These are phyloP conservation scores for Hymenoscyphus scutula DNA, from an alignment of 2,329 filamentous ascomycete species.

Conservation along the genomic window DNA sequence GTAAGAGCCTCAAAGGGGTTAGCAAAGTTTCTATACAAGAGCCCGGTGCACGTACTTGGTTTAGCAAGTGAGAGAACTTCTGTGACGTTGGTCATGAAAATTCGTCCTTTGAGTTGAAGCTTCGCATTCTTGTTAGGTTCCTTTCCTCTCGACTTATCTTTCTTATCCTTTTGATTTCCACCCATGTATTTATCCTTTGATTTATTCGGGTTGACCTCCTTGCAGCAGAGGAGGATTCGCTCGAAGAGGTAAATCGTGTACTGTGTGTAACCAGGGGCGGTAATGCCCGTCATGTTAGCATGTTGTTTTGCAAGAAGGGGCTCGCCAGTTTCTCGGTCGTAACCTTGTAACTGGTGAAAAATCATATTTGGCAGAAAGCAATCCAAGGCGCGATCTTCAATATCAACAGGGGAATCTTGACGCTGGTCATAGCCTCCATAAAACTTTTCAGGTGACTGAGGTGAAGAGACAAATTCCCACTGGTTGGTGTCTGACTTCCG, in stretches of 20 bases:
- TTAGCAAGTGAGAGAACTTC: slow-evolving; percentile 86
- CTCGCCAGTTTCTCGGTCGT: slow-evolving; percentile 14
- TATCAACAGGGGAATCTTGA: slow-evolving; percentile 8
- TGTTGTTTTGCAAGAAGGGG: slow-evolving; percentile 21
- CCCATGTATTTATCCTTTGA: slow-evolving; percentile 67
- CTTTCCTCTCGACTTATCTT: slow-evolving; percentile 72
- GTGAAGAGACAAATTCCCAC: slow-evolving; percentile 15
- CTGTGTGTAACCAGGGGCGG: slow-evolving; percentile 44
- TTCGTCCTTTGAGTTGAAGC: slow-evolving; percentile 91
- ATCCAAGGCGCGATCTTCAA: slow-evolving; percentile 15
- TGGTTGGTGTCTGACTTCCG: slow-evolving; percentile 6
- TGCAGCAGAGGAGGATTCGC: slow-evolving; percentile 92
- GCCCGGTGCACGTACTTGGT: slow-evolving; percentile 61
- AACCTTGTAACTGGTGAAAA: slow-evolving; percentile 19
- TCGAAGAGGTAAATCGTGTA: slow-evolving; percentile 99
- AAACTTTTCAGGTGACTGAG: neutral
- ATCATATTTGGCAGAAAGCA: slow-evolving; percentile 15
- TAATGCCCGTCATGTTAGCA: slow-evolving; percentile 29
- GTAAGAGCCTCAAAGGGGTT: slow-evolving; percentile 67
- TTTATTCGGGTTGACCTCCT: slow-evolving; percentile 86
- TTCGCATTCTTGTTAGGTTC: slow-evolving; percentile 66
- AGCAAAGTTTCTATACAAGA: slow-evolving; percentile 24
- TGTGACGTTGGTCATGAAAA: slow-evolving; percentile 99
- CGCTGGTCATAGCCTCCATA: slow-evolving; percentile 14
- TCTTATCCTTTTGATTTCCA: slow-evolving; percentile 66